Evolutionary conservation across 2,329 filamentous ascomycete genomes (phyloP).

Genomic region (Xylaria digitata): DNA sequence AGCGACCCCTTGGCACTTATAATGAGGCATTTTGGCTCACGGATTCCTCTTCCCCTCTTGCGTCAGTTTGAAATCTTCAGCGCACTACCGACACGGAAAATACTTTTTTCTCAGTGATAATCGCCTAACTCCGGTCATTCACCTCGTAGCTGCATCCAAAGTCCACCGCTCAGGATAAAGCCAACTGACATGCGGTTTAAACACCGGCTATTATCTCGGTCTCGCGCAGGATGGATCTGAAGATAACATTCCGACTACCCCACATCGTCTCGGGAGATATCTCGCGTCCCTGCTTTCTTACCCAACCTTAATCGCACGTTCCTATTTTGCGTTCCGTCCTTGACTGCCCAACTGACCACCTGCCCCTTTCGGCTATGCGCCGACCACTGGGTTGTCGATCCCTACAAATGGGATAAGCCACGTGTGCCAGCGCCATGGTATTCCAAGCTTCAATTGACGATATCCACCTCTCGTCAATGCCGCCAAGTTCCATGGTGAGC

Average conservation of each 20-base stretch:
- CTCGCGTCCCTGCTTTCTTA: constrained; percentile 32
- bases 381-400: constrained; percentile 21
- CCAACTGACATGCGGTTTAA: not conserved
- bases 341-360: constrained; percentile 36
- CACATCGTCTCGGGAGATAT: constrained; percentile 17
- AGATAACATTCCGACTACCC: constrained; percentile 13
- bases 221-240: constrained; percentile 4
- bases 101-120: not conserved
- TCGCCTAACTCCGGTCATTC: not conserved
- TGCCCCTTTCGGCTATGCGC: constrained; percentile 40
- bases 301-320: constrained; percentile 48
- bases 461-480: constrained; percentile 12
- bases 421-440: constrained; percentile 36
- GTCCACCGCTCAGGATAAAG: not conserved
- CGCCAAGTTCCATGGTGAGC: constrained; percentile 12
- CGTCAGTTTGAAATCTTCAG: not conserved
- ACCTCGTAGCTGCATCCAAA: not conserved
- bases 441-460: constrained; percentile 24
- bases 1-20: not conserved
- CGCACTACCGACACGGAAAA: not conserved
- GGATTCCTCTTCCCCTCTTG: not conserved
- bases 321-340: constrained; percentile 7
- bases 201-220: constrained; percentile 1
- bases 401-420: constrained; percentile 38
- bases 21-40: not conserved